phyloP scores from a whole-genome alignment of 495 filamentous ascomycete genomes.

The Penicillium verhagenii region DNA sequence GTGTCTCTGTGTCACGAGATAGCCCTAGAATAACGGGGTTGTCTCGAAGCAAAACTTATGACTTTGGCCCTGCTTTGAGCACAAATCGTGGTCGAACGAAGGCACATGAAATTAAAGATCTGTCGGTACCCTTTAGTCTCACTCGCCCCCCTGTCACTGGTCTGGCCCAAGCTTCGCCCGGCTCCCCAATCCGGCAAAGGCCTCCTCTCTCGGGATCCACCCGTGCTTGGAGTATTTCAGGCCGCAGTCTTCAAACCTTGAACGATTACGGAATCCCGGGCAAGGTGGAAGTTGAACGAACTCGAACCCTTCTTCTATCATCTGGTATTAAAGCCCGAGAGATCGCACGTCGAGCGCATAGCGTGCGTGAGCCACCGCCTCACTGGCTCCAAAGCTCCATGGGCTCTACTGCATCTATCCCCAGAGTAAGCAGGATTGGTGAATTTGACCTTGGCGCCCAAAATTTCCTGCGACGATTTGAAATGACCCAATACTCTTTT shows the following conservation, averaged over 20 bases:
- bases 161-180: conserved; percentile 41
- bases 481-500: conserved; percentile 52
- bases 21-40: conserved; percentile 8
- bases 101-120: conserved; percentile 30
- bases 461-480: conserved; percentile 56
- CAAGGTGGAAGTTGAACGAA: conserved; percentile 70
- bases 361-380: conserved; percentile 38
- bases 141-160: conserved; percentile 47
- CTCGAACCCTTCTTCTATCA: conserved; percentile 70
- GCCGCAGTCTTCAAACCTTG: conserved; percentile 46
- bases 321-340: conserved; percentile 84
- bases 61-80: conserved; percentile 30
- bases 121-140: conserved; percentile 32
- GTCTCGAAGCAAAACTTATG: conserved; percentile 23
- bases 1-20: conserved; percentile 4
- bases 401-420: conserved; percentile 30
- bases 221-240: conserved; percentile 68
- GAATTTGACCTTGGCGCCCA: conserved; percentile 70
- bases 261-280: conserved; percentile 34
- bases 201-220: conserved; percentile 26
- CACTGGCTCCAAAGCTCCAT: conserved; percentile 37
- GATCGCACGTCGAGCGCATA: conserved; percentile 64
- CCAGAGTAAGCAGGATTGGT: conserved; percentile 55
- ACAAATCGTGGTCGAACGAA: conserved; percentile 24
- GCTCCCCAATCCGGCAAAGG: conserved; percentile 20